These are phyloP conservation scores for Monilinia fructicola DNA, from an alignment of 2,329 filamentous ascomycete genomes.

Conservation along the genomic window DNA sequence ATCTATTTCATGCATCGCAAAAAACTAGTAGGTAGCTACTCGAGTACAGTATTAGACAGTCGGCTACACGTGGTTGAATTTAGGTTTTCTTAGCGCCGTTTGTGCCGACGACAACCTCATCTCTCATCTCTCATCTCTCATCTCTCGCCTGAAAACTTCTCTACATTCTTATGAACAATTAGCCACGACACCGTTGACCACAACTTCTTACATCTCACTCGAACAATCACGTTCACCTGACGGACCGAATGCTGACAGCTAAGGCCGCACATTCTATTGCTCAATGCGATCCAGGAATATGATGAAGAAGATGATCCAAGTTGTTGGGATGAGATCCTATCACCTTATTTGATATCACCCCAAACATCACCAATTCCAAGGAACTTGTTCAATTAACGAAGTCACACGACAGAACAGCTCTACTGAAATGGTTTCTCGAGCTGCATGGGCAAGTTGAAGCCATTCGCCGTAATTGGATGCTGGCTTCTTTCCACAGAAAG, in stretches of 20 bases:
- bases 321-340: conserved; percentile 19
- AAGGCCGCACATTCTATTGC: not conserved
- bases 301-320: conserved; percentile 13
- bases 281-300: not conserved
- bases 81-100: conserved; percentile 14
- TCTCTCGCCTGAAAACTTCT: not conserved
- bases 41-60: no score
- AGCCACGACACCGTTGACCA: not conserved
- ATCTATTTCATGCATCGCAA: no score
- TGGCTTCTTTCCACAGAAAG: not conserved
- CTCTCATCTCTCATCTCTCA: not conserved
- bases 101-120: conserved; percentile 10
- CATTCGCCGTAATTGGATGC: not conserved
- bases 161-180: conserved; percentile 4
- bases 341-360: conserved; percentile 7
- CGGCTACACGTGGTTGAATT: conserved; percentile 16
- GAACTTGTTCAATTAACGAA: conserved; percentile 8
- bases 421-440: not conserved
- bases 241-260: conserved; percentile 12
- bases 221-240: conserved; percentile 11
- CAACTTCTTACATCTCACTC: conserved; percentile 3
- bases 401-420: conserved; percentile 11
- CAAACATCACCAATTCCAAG: not conserved
- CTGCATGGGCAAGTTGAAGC: not conserved
- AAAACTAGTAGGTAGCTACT: no score